Evolutionary conservation across 176 grass and related monocot species (phyloP), one percentile per base, ranked within the genome.

Genomic region (Tillandsia fasciculata): DNA sequence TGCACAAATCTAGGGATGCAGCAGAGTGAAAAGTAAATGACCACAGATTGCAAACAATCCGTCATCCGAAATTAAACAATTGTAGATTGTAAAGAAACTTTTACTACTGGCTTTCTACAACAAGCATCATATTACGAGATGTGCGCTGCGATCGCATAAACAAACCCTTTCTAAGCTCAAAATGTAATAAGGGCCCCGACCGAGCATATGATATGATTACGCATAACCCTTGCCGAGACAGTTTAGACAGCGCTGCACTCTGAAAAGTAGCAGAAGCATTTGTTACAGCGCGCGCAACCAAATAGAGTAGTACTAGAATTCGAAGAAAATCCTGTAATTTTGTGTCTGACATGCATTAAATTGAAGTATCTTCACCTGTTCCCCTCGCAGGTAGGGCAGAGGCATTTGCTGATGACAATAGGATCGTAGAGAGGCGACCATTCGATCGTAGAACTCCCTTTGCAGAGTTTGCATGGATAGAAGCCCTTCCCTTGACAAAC

Each of bases 301-400:
- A 48, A 68, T 17, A 1, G 48, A 9, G 17, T 10, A 18, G 51
- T 5, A 22, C 24, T 27, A 58, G 51, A 57, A 33, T 33, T 50
- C 17, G 22, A 22, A 5, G 33, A 53, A 54, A 8, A 69, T n/a
- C 0, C 42, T 17, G 7, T n/a, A 64, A 12, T 6, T 47, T 8
- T 11, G 49, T 26, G 47, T 63, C 9, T 12, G 64, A 50, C 14
- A 65, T 57, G 52, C 12, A 70, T 65, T 76, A 20, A 51, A 70
- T 42, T 17, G 53, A 50, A 57, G 42, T 76, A 33, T 27, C 12
- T 48, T 53, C 72, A 92, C 94, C 79, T 90, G 49, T 83, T 86
- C 26, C 89, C 94, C 0, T 97, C 89, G 28, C 94, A 97, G 56
- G 94, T 90, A 64, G 94, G 89, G 82, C 94, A 99, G n/a, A 99